Base-by-base conservation (phyloP, 2,329 filamentous ascomycete species). In the Exophiala phaeomuriformis region DNA sequence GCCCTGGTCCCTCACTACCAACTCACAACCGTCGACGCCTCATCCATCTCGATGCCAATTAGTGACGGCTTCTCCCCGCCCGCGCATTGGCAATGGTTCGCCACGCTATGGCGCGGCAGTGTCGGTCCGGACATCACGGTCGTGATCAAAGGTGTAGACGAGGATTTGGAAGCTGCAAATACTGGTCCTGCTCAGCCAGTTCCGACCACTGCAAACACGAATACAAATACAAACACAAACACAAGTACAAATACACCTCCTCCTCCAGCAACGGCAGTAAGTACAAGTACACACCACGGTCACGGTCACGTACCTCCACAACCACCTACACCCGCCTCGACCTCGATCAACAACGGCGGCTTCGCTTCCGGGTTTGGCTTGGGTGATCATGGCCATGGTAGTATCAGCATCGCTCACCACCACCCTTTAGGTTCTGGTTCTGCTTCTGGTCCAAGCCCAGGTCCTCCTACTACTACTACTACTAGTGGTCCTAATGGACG, bases 1-100 rank as follows among this genome's bases (percentile, higher is more conserved):
- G 83, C 90, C 2, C 74, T 96, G 19, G 75, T 95, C 30, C 83
- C 85, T 0, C 80, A 86, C 27, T 96, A 89, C 69, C 88, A 89
- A 57, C 80, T 96, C 39, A 86, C 84, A 8, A 79, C 85, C 0
- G 85, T 88, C 1, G 87, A 96, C 66, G 75, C 77, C 45, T 91
- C 85, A 67, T 86, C 90, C 1, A 82, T 80, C 51, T 75, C 77
- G 9, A 82, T 90, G 41, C 85, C 86, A 1, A 89, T 94, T 61
- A 74, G 77, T 12, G 90, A 95, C 65, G 76, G 78, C 4, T 95
- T 94, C 68, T 80, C 82, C 10, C 83, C 87, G 0, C 78, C 86
- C n/a, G 90, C 95, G 64, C 91, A 97, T 71, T 97, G 91, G 90
- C 87, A 94, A 69, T 97, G 91, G 91, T 89, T 93, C 76, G 91